Conservation (phyloP, 352 stramenopile species). For the Globisporangium paddicum region DNA sequence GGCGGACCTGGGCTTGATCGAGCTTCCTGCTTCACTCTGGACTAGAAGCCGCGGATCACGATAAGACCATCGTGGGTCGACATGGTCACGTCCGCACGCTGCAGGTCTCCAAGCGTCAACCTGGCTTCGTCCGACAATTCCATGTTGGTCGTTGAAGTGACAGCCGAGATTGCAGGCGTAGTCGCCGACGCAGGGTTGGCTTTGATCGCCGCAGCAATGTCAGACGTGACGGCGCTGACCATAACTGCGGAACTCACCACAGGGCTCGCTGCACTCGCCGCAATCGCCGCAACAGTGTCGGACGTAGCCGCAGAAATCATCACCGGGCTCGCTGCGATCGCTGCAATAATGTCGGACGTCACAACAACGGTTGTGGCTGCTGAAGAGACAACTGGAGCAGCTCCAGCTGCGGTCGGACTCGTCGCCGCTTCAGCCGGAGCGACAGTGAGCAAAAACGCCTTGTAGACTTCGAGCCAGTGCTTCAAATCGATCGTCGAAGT, state of each 20-base stretch:
- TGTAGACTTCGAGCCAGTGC: constrained; percentile 20
- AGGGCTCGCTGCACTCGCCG: no score
- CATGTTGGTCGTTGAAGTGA: background rate
- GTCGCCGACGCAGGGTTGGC: background rate
- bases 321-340: background rate
- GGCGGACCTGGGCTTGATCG: no score
- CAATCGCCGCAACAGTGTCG: background rate
- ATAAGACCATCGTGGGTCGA: background rate
- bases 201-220: background rate
- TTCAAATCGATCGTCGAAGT: constrained; percentile 16
- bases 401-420: background rate
- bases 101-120: background rate
- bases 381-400: background rate
- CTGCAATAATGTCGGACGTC: background rate
- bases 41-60: background rate
- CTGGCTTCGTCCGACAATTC: background rate
- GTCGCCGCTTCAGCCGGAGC: background rate
- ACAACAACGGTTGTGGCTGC: background rate
- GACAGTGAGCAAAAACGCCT: background rate
- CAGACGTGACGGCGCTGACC: background rate
- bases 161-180: background rate
- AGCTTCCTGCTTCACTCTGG: no score
- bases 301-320: background rate
- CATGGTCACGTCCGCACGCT: background rate
- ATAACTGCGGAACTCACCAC: no score